Evolutionary conservation across 2,329 filamentous ascomycete genomes (phyloP).

Genomic region (Gliomastix tumulicola): DNA sequence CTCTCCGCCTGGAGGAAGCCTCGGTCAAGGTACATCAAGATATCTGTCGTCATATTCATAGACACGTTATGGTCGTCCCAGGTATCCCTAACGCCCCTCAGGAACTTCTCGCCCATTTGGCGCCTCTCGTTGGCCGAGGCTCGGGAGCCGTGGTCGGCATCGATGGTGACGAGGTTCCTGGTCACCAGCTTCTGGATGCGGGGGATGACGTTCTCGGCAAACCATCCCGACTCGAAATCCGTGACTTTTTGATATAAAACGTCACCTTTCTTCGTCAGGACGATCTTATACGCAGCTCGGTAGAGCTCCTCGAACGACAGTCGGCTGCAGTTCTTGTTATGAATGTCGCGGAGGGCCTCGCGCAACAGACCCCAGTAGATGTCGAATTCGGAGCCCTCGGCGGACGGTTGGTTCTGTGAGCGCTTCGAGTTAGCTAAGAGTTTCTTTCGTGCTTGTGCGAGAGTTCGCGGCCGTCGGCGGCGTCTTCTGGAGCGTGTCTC

Average conservation of each 20-base stretch:
- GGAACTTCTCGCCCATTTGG: slow-evolving; percentile 74
- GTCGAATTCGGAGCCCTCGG: too few relatives aligned
- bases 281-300: slow-evolving; percentile 87
- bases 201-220: slow-evolving; percentile 65
- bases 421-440: slow-evolving; percentile 6
- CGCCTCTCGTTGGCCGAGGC: slow-evolving; percentile 72
- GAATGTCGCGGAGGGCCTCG: slow-evolving; percentile 77
- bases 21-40: slow-evolving; percentile 96
- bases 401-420: too few relatives aligned
- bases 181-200: slow-evolving; percentile 66
- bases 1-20: slow-evolving; percentile 63
- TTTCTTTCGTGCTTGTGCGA: not conserved
- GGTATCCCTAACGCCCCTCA: slow-evolving; percentile 66
- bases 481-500: too few relatives aligned
- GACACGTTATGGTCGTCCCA: slow-evolving; percentile 89
- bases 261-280: slow-evolving; percentile 79
- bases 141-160: slow-evolving; percentile 47
- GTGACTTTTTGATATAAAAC: slow-evolving; percentile 76
- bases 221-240: slow-evolving; percentile 75
- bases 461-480: too few relatives aligned
- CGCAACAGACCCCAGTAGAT: slow-evolving; percentile 72
- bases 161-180: slow-evolving; percentile 53
- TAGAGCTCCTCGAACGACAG: slow-evolving; percentile 96
- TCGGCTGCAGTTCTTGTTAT: slow-evolving; percentile 81
- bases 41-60: slow-evolving; percentile 95